A percentile compares a stretch with the other conserved stretches of the same genome.
phyloP scores from a whole-genome alignment of 495 filamentous ascomycete genomes.

The Penicillium longicatenatum region DNA sequence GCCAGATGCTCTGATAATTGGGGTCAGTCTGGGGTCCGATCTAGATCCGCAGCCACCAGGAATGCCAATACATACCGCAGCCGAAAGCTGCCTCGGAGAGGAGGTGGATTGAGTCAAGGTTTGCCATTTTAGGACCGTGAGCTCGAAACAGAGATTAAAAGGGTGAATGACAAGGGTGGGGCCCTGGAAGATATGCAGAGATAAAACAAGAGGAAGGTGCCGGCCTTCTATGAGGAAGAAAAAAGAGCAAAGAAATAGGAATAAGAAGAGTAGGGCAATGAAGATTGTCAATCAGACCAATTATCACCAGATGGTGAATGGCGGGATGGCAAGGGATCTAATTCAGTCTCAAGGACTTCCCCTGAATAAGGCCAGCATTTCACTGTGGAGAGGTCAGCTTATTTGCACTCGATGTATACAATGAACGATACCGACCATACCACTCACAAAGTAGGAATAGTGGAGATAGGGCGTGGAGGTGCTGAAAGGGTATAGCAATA shows the following conservation, averaged over 20 bases:
- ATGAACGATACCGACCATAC: neutral
- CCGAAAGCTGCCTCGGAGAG: constrained; percentile 49
- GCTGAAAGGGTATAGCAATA: constrained; percentile 8
- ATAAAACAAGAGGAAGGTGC: constrained; percentile 6
- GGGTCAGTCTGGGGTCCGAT: neutral
- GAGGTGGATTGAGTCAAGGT: constrained; percentile 35
- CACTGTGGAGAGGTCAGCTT: constrained; percentile 14
- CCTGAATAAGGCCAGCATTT: constrained; percentile 28
- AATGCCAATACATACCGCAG: constrained; percentile 39
- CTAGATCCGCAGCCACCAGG: neutral
- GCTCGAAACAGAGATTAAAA: constrained; percentile 4
- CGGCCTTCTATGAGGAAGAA: constrained; percentile 4
- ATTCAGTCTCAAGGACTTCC: constrained; percentile 28
- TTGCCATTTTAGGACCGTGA: constrained; percentile 32
- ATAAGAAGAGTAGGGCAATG: neutral
- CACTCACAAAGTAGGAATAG: neutral
- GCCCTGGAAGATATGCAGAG: constrained; percentile 5
- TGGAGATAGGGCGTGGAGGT: neutral
- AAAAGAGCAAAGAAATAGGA: neutral
- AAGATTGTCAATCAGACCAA: constrained; percentile 1
- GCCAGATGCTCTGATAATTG: constrained; percentile 46
- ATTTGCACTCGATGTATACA: neutral
- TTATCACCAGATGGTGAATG: neutral
- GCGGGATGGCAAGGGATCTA: constrained; percentile 4
- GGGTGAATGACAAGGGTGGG: neutral